A percentile compares a stretch with the other conserved stretches of the same genome.
These are phyloP conservation scores for Vigna radiata DNA, from an alignment of 306 rosid species.

Conservation along the genomic window DNA sequence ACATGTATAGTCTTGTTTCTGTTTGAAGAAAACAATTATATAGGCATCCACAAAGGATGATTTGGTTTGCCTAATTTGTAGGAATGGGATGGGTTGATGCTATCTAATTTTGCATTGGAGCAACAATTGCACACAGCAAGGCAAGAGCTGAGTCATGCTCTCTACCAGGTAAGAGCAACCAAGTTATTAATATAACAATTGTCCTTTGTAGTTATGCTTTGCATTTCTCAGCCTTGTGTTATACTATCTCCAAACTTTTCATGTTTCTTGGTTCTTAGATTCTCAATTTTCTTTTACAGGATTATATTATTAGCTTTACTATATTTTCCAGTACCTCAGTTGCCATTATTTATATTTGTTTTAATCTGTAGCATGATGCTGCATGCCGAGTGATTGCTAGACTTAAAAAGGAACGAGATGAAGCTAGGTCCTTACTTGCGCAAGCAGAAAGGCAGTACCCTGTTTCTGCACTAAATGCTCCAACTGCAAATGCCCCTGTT, in stretches of 20 bases:
- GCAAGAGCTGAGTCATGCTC: constrained; percentile 95
- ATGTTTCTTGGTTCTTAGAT: constrained; percentile 16
- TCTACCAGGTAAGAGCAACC: constrained; percentile 73
- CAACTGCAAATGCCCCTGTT: constrained; percentile 60
- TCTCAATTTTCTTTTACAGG: not conserved
- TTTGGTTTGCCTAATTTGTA: constrained; percentile 41
- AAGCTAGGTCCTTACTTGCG: constrained; percentile 85
- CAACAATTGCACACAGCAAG: constrained; percentile 93
- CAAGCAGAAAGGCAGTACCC: constrained; percentile 85
- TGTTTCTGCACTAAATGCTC: constrained; percentile 51
- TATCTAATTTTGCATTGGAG: constrained; percentile 90
- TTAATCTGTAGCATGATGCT: constrained; percentile 85
- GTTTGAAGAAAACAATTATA: not conserved
- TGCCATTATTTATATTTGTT: constrained; percentile 40
- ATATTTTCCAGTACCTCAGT: constrained; percentile 3
- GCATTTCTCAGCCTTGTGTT: not conserved
- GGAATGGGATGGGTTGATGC: constrained; percentile 97
- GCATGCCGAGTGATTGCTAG: constrained; percentile 98
- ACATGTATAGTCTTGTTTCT: not conserved
- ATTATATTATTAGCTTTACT: not conserved
- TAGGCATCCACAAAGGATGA: not conserved
- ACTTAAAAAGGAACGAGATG: constrained; percentile 90
- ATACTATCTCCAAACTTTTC: not conserved
- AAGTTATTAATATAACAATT: not conserved
- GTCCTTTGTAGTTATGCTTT: constrained; percentile 7